Evolutionary conservation across 805 yeast species (phyloP), one percentile per base, ranked within the genome.

Genomic region (Zygosaccharomyces rouxii): DNA sequence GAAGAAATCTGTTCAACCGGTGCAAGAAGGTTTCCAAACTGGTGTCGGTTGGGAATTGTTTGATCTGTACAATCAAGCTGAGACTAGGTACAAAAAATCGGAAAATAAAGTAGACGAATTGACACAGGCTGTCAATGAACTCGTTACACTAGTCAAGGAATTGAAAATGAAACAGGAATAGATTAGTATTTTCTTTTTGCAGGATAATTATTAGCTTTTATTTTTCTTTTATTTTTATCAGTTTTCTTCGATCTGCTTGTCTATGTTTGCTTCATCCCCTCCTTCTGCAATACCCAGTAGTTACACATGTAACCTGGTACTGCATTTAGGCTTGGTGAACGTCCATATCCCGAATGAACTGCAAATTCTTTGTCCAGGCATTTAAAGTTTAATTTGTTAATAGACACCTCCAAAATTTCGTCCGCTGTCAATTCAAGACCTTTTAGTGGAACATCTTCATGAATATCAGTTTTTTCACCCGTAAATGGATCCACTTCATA

Each of bases 1-100:
- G 22, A 73, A 74, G 9, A 55, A 63, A 5, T 44, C 54, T 16
- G 78, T 75, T 5, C 87, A 86, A 44, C 86, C 86, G 2, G 80
- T 83, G 4, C 72, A 71, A 22, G 68, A 72, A 46, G 87, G 86
- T 30, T 74, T 71, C 48, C 66, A 67, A 18, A 65, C 68, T 5
- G 85, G 88, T 35, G 70, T 83, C 45, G 77, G 80, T 39, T 80
- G 87, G 86, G 87, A 84, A 58, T 68, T 74, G 38, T 83, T 73
- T 56, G 79, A 74, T 47, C 55, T 84, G 16, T 77, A 79, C 60
- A 58, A 68, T 23, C 79, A 79, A 58, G 63, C 83, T 33, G 83
- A 79, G 19, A 56, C 51, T 10, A 47, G 48, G 23, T 33, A 45
- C 14, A 47, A 42, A 23, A 42, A 43, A 26, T 35, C 55, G 5